Evolutionary conservation across 1,139 yeast genomes (phyloP).

Genomic region (Pneumocystis canis): DNA sequence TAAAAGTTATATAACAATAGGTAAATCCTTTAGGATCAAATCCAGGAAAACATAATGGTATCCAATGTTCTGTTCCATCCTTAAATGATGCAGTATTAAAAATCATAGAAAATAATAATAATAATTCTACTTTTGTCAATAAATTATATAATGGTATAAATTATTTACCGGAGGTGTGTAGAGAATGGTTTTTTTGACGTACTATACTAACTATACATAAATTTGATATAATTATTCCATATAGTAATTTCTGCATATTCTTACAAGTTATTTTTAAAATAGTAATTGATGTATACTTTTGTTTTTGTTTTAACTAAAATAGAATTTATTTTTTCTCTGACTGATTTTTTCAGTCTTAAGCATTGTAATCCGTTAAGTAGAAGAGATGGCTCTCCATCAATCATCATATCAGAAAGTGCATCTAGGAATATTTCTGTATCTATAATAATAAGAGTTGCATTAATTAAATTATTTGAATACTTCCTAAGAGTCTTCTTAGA

Average conservation of each 20-base stretch:
- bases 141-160: neutral
- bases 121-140: slow-evolving; percentile 33
- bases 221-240: slow-evolving; percentile 41
- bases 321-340: slow-evolving; percentile 33
- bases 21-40: slow-evolving; percentile 80
- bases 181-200: slow-evolving; percentile 47
- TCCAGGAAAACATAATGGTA: slow-evolving; percentile 82
- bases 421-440: slow-evolving; percentile 44
- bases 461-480: slow-evolving; percentile 19
- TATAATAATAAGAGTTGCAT: neutral
- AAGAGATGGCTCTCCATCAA: slow-evolving; percentile 40
- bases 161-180: slow-evolving; percentile 37
- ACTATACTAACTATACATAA: slow-evolving; percentile 45
- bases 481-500: slow-evolving; percentile 58
- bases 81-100: slow-evolving; percentile 39
- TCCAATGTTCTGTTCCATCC: slow-evolving; percentile 69
- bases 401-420: slow-evolving; percentile 42
- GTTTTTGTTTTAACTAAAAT: slow-evolving; percentile 31
- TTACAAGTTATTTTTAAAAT: neutral
- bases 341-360: slow-evolving; percentile 33
- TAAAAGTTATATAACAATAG: slow-evolving; percentile 58
- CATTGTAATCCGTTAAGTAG: slow-evolving; percentile 50
- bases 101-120: slow-evolving; percentile 46
- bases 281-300: slow-evolving; percentile 17
- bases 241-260: slow-evolving; percentile 29